These are phyloP conservation scores for Filosporella fistucella DNA, from an alignment of 495 filamentous ascomycete species.

Conservation along the genomic window DNA sequence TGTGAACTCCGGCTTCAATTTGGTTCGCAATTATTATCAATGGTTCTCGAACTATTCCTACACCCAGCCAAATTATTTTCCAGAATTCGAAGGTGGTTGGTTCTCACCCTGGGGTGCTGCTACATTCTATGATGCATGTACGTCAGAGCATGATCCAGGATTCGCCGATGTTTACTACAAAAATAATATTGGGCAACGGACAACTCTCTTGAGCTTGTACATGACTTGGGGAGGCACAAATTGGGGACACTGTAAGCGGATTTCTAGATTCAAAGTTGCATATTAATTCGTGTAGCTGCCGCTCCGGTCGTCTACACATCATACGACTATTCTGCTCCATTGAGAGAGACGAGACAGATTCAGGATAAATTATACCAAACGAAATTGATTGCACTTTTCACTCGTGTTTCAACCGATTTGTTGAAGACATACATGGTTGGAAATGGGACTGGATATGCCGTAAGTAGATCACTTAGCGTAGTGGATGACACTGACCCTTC, in stretches of 20 bases:
- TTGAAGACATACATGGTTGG: slow-evolving; percentile 48
- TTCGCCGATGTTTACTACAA: slow-evolving; percentile 56
- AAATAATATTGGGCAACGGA: slow-evolving; percentile 45
- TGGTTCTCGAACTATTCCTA: slow-evolving; percentile 53
- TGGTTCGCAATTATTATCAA: slow-evolving; percentile 49
- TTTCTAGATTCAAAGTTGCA: not conserved
- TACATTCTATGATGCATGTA: slow-evolving; percentile 41
- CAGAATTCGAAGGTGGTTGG: slow-evolving; percentile 51
- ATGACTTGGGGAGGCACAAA: slow-evolving; percentile 56
- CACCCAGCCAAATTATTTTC: slow-evolving; percentile 45
- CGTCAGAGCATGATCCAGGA: slow-evolving; percentile 40
- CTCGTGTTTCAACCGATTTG: slow-evolving; percentile 48
- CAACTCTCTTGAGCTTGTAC: slow-evolving; percentile 47
- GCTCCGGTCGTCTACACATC: slow-evolving; percentile 46
- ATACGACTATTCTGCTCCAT: slow-evolving; percentile 39
- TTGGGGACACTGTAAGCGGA: slow-evolving; percentile 38
- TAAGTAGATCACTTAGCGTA: slow-evolving; percentile 15
- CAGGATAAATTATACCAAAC: slow-evolving; percentile 40
- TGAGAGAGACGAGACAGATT: slow-evolving; percentile 30
- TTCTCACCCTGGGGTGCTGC: slow-evolving; percentile 52
- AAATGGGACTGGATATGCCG: slow-evolving; percentile 51
- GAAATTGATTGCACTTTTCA: slow-evolving; percentile 51
- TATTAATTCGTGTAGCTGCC: slow-evolving; percentile 23
- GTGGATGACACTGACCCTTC: not conserved
- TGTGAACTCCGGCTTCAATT: slow-evolving; percentile 40